A percentile compares a stretch with the other conserved stretches of the same genome.
These are phyloP conservation scores for Exobasidium cylindrosporum DNA, from an alignment of 1,284 basidiomycete genomes.

Conservation along the genomic window DNA sequence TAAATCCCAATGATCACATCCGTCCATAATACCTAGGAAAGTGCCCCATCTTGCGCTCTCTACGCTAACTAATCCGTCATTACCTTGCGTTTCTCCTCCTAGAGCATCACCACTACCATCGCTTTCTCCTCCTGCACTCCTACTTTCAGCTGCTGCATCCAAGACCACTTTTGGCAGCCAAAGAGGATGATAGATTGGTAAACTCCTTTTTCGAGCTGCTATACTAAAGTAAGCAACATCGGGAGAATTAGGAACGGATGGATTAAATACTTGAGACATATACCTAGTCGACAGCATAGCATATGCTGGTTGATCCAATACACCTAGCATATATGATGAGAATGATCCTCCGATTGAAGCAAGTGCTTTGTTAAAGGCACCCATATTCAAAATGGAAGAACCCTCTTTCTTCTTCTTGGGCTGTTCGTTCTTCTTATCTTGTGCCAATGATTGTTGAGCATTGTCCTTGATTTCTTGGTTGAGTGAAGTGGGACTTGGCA, in stretches of 20 bases:
- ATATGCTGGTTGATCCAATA: slow-evolving; percentile 95
- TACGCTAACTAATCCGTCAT: slow-evolving; percentile 92
- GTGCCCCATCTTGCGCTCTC: slow-evolving; percentile 50
- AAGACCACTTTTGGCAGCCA: slow-evolving; percentile 94
- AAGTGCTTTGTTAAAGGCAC: slow-evolving; percentile 32
- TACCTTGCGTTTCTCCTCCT: slow-evolving; percentile 68
- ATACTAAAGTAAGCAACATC: slow-evolving; percentile 88
- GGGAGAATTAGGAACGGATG: slow-evolving; percentile 75
- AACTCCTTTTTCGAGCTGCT: slow-evolving; percentile 70
- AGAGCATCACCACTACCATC: slow-evolving; percentile 55
- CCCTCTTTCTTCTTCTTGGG: slow-evolving; percentile 12
- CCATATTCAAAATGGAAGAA: slow-evolving; percentile 17
- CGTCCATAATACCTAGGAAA: slow-evolving; percentile 80
- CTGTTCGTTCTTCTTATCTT: background rate
- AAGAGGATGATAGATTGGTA: slow-evolving; percentile 86
- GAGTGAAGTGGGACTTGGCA: background rate
- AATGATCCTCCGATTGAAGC: slow-evolving; percentile 70
- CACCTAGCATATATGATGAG: slow-evolving; percentile 80
- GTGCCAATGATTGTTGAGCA: slow-evolving; percentile 1
- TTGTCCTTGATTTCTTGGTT: background rate
- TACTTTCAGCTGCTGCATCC: slow-evolving; percentile 63
- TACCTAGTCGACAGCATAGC: slow-evolving; percentile 86
- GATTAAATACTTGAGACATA: slow-evolving; percentile 84
- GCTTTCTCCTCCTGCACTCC: slow-evolving; percentile 39
- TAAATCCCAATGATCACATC: slow-evolving; percentile 94